Percentiles rank a stretch among this genome's conserved stretches.
Evolutionary conservation across 208 protist genomes (phyloP).

Genomic region (Leishmania gerbilli): DNA sequence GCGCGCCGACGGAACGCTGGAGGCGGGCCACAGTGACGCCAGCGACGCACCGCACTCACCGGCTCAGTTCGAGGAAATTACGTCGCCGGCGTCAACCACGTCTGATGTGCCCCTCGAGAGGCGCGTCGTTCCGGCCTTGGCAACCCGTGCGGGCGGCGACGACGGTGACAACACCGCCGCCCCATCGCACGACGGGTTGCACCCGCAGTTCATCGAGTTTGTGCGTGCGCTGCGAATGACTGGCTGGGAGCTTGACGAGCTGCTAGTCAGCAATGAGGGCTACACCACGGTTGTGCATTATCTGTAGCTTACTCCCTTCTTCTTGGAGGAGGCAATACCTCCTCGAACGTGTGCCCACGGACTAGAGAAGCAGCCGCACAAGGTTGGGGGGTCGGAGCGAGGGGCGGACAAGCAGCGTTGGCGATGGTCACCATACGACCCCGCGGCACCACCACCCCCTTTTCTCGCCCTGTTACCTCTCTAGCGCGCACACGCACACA

Average conservation of each 20-base stretch:
- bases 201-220: slow-evolving; percentile 40
- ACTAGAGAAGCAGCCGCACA: background rate
- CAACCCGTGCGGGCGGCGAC: background rate
- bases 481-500: background rate
- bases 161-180: background rate
- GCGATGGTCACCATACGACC: background rate
- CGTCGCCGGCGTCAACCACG: slow-evolving; percentile 13
- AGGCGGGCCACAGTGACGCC: background rate
- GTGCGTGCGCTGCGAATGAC: slow-evolving; percentile 25
- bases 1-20: slow-evolving; percentile 37
- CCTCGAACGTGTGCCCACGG: background rate
- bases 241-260: slow-evolving; percentile 50
- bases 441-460: too few species aligned
- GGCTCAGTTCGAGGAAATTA: slow-evolving; percentile 7
- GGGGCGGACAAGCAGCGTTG: background rate
- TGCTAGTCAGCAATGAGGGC: slow-evolving; percentile 44
- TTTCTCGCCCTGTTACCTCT: background rate
- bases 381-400: background rate
- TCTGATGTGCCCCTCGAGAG: background rate
- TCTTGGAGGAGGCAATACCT: background rate
- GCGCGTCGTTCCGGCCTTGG: background rate
- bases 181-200: slow-evolving; percentile 24
- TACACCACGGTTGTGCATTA: slow-evolving; percentile 48
- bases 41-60: background rate
- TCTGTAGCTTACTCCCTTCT: slow-evolving; percentile 16